These are phyloP conservation scores for Candida sojae DNA, from an alignment of 1,139 yeast species.

Conservation along the genomic window DNA sequence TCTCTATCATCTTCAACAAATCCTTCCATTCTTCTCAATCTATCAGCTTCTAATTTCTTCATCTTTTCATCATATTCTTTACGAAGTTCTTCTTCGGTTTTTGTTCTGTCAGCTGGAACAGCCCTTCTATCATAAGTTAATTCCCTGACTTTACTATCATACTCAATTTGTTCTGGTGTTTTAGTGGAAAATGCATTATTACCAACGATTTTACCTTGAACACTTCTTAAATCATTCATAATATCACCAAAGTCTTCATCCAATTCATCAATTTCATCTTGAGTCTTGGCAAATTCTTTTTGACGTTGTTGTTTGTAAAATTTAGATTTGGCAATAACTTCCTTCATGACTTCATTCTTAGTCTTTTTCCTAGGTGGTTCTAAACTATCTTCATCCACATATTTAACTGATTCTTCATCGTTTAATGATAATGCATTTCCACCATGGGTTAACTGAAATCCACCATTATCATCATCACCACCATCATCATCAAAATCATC, in stretches of 20 bases:
- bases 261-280: slow-evolving; percentile 69
- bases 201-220: slow-evolving; percentile 22
- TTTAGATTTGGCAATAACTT: slow-evolving; percentile 92
- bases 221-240: slow-evolving; percentile 52
- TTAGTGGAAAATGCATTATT: slow-evolving; percentile 29
- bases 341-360: slow-evolving; percentile 95
- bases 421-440: slow-evolving; percentile 67
- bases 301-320: slow-evolving; percentile 89
- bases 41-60: slow-evolving; percentile 71
- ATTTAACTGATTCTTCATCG: slow-evolving; percentile 38
- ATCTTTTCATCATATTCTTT: slow-evolving; percentile 67
- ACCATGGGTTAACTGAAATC: slow-evolving; percentile 67
- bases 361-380: slow-evolving; percentile 65
- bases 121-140: slow-evolving; percentile 85
- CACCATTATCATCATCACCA: slow-evolving; percentile 47
- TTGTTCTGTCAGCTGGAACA: slow-evolving; percentile 93
- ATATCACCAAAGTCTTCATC: slow-evolving; percentile 81
- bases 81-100: slow-evolving; percentile 82
- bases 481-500: slow-evolving; percentile 44
- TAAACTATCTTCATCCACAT: slow-evolving; percentile 36
- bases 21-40: slow-evolving; percentile 87
- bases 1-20: slow-evolving; percentile 40
- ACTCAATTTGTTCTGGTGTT: slow-evolving; percentile 54
- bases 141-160: slow-evolving; percentile 78
- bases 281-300: slow-evolving; percentile 67